A percentile compares a stretch with the other conserved stretches of the same genome.
These are phyloP conservation scores for Physocladia obscura DNA, from an alignment of 192 early-diverging fungal species.

Conservation along the genomic window DNA sequence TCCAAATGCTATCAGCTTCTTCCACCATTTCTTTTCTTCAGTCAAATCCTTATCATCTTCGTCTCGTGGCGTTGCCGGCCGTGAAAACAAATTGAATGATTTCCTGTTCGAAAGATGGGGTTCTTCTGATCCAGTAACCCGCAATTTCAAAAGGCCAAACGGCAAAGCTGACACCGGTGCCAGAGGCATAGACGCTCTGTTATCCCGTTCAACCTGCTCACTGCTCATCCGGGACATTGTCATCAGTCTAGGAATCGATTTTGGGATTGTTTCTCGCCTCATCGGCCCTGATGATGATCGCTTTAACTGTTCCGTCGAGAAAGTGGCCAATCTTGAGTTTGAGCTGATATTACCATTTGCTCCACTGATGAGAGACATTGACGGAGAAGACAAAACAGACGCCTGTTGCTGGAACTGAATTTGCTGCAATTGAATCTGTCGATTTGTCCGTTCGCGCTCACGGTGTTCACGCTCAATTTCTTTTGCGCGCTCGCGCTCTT, in stretches of 20 bases:
- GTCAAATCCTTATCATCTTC: neutral
- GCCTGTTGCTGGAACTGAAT: neutral
- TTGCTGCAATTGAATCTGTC: conserved; percentile 15
- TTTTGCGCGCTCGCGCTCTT: conserved; percentile 35
- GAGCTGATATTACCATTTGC: too few species aligned
- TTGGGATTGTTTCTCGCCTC: neutral
- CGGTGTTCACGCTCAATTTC: conserved; percentile 42
- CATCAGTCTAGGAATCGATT: neutral
- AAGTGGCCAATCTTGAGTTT: too few species aligned
- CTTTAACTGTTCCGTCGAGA: too few species aligned
- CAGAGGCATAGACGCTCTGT: neutral
- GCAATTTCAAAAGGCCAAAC: neutral
- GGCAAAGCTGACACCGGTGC: neutral
- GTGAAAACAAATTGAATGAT: conserved; percentile 16
- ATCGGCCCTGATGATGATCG: too few species aligned
- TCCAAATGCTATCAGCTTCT: conserved; percentile 13
- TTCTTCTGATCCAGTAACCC: neutral
- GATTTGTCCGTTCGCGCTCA: conserved; percentile 32
- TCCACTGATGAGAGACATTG: neutral
- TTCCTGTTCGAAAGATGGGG: neutral
- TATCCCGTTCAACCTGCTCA: neutral
- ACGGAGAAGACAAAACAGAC: neutral
- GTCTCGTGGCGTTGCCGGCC: neutral
- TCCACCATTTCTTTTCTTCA: conserved; percentile 26
- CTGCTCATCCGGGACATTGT: neutral